These are phyloP conservation scores for Dothiorella sarmentorum DNA, from an alignment of 2,329 filamentous ascomycete species.

Conservation along the genomic window DNA sequence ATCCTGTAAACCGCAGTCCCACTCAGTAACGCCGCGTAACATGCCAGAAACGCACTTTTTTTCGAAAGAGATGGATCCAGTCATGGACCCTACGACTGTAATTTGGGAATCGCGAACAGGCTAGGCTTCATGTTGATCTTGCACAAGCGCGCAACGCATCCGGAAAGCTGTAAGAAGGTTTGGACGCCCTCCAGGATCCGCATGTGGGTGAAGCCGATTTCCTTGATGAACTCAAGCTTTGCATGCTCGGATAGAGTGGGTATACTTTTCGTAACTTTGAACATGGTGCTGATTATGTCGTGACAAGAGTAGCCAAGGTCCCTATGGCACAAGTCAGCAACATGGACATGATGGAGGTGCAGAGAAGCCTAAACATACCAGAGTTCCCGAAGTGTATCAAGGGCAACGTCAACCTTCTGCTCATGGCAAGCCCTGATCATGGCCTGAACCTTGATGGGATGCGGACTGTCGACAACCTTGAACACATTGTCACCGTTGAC, in stretches of 20 bases:
- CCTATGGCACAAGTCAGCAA: conserved; percentile 35
- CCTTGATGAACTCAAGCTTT: conserved; percentile 95
- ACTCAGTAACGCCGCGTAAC: conserved; percentile 10
- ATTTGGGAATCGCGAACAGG: conserved; percentile 57
- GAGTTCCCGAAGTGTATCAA: conserved; percentile 82
- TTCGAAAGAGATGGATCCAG: neutral
- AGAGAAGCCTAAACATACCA: conserved; percentile 55
- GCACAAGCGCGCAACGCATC: conserved; percentile 84
- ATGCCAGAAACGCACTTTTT: conserved; percentile 6
- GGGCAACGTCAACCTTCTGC: conserved; percentile 79
- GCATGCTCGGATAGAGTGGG: conserved; percentile 88
- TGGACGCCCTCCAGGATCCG: conserved; percentile 97
- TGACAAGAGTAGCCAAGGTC: conserved; percentile 95
- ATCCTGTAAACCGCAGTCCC: neutral
- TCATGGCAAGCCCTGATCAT: conserved; percentile 98
- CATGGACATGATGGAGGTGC: neutral
- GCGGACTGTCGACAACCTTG: conserved; percentile 92
- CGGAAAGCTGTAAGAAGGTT: conserved; percentile 88
- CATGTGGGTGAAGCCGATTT: conserved; percentile 99
- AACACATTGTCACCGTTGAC: conserved; percentile 98
- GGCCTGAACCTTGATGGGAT: conserved; percentile 96
- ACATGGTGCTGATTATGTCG: conserved; percentile 99
- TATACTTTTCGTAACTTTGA: conserved; percentile 95
- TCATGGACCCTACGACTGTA: neutral
- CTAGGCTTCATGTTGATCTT: conserved; percentile 96